phyloP scores from a whole-genome alignment of 352 stramenopile genomes.

The Phytophthora rubi region DNA sequence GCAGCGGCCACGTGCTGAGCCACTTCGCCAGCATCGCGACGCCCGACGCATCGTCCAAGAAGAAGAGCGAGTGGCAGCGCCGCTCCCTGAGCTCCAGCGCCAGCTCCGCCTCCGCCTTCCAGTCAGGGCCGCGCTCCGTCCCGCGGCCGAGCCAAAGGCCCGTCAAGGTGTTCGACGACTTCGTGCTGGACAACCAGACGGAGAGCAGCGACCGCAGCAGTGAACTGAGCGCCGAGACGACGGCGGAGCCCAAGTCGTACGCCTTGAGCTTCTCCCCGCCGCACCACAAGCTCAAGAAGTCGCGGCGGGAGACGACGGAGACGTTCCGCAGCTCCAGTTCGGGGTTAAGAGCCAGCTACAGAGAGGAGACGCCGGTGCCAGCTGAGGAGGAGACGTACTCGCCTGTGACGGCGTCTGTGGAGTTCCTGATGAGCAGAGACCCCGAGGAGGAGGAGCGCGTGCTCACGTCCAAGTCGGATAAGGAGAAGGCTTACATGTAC shows the following conservation, averaged over 20 bases:
- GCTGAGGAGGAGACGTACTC: conserved; percentile 25
- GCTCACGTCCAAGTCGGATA: conserved; percentile 64
- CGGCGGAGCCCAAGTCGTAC: conserved; percentile 24
- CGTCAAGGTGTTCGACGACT: conserved; percentile 39
- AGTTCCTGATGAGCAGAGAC: conserved; percentile 66
- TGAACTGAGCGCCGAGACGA: conserved; percentile 22
- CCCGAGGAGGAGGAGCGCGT: conserved; percentile 65
- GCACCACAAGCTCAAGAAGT: conserved; percentile 23
- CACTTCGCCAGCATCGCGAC: conserved; percentile 67
- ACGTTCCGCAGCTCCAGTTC: conserved; percentile 14
- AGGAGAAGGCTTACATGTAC: conserved; percentile 70
- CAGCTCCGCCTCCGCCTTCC: no score
- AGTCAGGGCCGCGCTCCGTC: conserved; percentile 20
- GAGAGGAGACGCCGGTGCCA: neutral
- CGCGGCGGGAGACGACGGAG: conserved; percentile 7
- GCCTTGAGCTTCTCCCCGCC: conserved; percentile 42
- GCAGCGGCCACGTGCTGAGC: conserved; percentile 63
- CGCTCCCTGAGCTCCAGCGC: neutral
- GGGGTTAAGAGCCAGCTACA: conserved; percentile 1
- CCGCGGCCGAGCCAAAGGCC: conserved; percentile 10
- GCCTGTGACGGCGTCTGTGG: conserved; percentile 44
- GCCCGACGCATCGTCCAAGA: conserved; percentile 29
- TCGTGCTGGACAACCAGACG: conserved; percentile 40
- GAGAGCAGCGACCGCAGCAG: conserved; percentile 36
- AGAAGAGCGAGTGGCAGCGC: conserved; percentile 34